Evolutionary conservation across 305 asterid species (phyloP), one percentile per base, ranked within the genome.

Genomic region (Fraxinus xanthoxyloides): DNA sequence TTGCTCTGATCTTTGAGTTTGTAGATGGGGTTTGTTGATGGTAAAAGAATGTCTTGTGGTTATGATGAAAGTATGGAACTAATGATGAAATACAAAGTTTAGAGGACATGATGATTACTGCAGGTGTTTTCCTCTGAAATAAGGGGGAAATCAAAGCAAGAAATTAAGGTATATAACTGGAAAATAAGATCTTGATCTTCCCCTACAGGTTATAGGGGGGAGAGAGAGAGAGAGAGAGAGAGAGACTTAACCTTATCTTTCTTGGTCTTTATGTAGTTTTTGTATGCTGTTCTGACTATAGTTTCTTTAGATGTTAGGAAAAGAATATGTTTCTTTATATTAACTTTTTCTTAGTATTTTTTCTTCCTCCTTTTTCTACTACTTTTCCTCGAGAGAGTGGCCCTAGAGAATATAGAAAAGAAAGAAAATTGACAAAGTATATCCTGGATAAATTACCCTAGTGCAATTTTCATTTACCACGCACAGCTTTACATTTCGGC

Each of bases 1-100:
- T 74, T 80, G 79, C 7, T 21, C 72, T 83, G 82, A 23, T 35
- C 82, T 67, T 76, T 61, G 87, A 56, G 85, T 79, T 36, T 61
- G 82, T 19, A 8, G 86, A 63, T 24, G 72, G 79, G 0, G 86
- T 9, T 76, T 65, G 85, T 28, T 76, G 84, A 85, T 28, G 81
- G 84, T 63, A 75, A 79, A 67, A 76, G 80, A 75, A 81, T 87
- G 84, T 21, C 82, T 77, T 85, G 67, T 8, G 51, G 63, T 82
- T 88, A 90, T 88, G 89, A 89, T 84, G 87, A 88, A 86, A 90
- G 89, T 84, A 89, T 89, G 92, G 86, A 82, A 82, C 74, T 77
- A 87, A 90, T 90, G 94, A 92, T 89, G 90, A 54, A 81, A 75
- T 75, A 65, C 84, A 87, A 90, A 84, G 91, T 83, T 82, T 87